Base-by-base conservation (phyloP, 164 flowering plant species). In the Umbilicus rupestris region DNA sequence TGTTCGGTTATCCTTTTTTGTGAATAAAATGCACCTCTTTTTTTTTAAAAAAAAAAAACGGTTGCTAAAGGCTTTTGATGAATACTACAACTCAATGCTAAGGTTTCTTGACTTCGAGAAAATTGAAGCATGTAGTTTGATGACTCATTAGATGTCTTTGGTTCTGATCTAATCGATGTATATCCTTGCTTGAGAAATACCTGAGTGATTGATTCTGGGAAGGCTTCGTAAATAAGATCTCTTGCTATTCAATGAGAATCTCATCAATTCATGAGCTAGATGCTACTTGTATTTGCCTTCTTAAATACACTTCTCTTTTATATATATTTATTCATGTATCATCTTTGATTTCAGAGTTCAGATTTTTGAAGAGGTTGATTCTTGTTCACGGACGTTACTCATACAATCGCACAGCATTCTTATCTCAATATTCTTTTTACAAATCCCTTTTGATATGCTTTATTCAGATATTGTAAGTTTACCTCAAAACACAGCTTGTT, bases 341-440 rank as follows among this genome's bases (percentile, higher is more conserved):
- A 2, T 6, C 66, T 44, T 41, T 65, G 44, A 64, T 72, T 37
- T 79, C 89, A 94, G 99, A 85, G 72, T 94, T 94, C 82, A 87
- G 94, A 76, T 94, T 88, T 77, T 79, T 94, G 73, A 88, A 85
- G 75, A 86, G 97, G 75, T 78, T 94, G 79, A 91, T 94, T 72
- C 97, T 94, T 72, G 96, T 94, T 66, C 99, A 94, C 78, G 99
- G 99, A 58, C 88, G 97, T 33, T 89, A 94, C 79, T 94, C 99
- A 33, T 94, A 94, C 82, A 94, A 94, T 77, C 93, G 97, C 3
- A 94, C 99, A 69, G 96, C 99, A 67, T 94, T 94, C 71, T 78
- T 94, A 52, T 88, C 99, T 22, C 99, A 94, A 68, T 94, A 91
- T 78, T 94, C 92, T 31, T 94, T 94, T 71, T 94, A 94, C 73